Evolutionary conservation across 208 protist genomes (phyloP), one percentile per base, ranked within the genome.

Genomic region (Acanthamoeba lenticulata): DNA sequence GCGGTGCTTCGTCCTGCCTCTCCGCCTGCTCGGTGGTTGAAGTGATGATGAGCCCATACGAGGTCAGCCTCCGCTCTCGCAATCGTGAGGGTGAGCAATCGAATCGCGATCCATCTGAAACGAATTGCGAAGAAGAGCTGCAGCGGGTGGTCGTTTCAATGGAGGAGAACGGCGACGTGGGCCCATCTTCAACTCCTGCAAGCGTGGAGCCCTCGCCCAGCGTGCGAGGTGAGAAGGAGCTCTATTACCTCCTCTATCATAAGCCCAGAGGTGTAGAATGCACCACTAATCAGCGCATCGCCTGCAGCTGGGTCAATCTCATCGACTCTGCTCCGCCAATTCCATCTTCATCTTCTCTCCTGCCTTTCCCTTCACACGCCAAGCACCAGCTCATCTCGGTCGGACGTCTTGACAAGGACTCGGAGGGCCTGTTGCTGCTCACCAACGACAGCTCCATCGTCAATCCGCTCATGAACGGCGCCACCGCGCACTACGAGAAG

Each of bases 321-420:
- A 81, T 81, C 38, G 69, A 81, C 19, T 36, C 0, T 29, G 24
- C 60, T 4, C 69, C 38, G 29, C 9, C 29, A 17, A 34, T 74
- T 32, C 1, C 40, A 2, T 47, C 69, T 81, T 81, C 69, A 9
- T 81, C 21, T 36, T 40, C 69, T 9, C 1, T 11, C 3, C 34
- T n/a, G 17, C 15, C 38, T 4, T 81, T 81, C 11, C 69, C 69
- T 5, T 81, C 69, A 4, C 69, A 81, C 38, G 40, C 40, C 69
- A 81, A 81, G 69, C 69, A 81, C 36, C 69, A 81, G 69, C 69
- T 81, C 36, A 81, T 81, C 69, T 81, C 69, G 21, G 69, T 81
- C 36, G 69, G 69, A 4, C 32, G 69, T 21, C 69, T 81, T 24
- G 69, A 81, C 69, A 81, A 81, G 69, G 69, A 81, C 69, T 81